phyloP scores from a whole-genome alignment of 441 rosid genomes.

The Gossypium davidsonii region DNA sequence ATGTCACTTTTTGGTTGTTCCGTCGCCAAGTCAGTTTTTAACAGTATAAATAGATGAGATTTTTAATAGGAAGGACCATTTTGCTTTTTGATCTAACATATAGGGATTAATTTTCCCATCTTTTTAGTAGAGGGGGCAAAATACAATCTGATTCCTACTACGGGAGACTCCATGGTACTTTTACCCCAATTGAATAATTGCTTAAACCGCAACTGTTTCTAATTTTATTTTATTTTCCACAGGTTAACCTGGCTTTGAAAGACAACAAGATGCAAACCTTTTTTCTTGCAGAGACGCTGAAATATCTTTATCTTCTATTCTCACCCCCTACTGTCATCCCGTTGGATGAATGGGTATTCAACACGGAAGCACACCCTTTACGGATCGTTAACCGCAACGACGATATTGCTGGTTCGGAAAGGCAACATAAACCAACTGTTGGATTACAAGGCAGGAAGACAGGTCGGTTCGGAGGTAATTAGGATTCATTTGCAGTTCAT shows the following conservation, averaged over 20 bases:
- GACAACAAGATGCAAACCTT: slow-evolving; percentile 98
- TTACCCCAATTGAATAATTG: neutral
- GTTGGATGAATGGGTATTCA: slow-evolving; percentile 95
- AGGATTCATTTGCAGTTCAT: neutral
- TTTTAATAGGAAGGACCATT: too few species aligned
- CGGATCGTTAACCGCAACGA: slow-evolving; percentile 46
- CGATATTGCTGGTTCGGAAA: neutral
- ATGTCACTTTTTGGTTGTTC: too few species aligned
- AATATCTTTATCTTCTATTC: slow-evolving; percentile 82
- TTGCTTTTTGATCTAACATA: too few species aligned
- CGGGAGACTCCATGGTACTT: too few species aligned
- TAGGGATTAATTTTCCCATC: too few species aligned
- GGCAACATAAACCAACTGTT: neutral
- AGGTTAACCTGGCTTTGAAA: slow-evolving; percentile 78
- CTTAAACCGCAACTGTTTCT: neutral
- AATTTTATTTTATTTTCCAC: slow-evolving; percentile 11
- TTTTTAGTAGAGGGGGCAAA: too few species aligned
- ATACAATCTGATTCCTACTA: too few species aligned
- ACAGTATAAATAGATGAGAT: too few species aligned
- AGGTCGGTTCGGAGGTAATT: slow-evolving; percentile 3
- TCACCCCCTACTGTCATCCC: slow-evolving; percentile 77
- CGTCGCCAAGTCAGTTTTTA: too few species aligned
- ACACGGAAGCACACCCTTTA: slow-evolving; percentile 93
- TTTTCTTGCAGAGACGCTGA: slow-evolving; percentile 90
- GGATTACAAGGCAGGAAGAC: slow-evolving; percentile 10